phyloP scores from a whole-genome alignment of 2,329 filamentous ascomycete species.

The Sclerotinia borealis region DNA sequence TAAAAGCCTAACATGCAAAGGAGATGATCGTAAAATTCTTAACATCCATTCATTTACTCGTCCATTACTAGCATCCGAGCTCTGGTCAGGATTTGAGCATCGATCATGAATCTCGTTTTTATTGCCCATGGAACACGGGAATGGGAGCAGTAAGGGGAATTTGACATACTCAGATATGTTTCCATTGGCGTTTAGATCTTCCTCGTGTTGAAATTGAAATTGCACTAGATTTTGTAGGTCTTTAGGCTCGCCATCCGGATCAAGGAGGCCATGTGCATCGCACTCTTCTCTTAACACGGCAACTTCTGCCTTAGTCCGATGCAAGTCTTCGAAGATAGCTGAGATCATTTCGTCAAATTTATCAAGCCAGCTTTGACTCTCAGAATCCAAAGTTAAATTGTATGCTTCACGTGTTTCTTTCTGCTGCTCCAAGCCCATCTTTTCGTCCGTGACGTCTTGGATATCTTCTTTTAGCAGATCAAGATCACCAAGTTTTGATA shows the following conservation, averaged over 20 bases:
- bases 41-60: slow-evolving; percentile 24
- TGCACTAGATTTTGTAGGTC: slow-evolving; percentile 16
- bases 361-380: slow-evolving; percentile 21
- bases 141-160: slow-evolving; percentile 22
- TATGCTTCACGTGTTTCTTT: slow-evolving; percentile 6
- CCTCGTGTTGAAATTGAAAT: slow-evolving; percentile 9
- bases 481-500: slow-evolving; percentile 19
- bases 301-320: slow-evolving; percentile 9
- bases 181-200: slow-evolving; percentile 6
- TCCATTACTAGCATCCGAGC: slow-evolving; percentile 3
- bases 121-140: background rate
- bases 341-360: slow-evolving; percentile 7
- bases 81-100: background rate
- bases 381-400: slow-evolving; percentile 7
- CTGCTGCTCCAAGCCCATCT: slow-evolving; percentile 13
- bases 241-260: slow-evolving; percentile 22
- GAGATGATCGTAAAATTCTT: slow-evolving; percentile 15
- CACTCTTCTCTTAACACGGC: slow-evolving; percentile 16
- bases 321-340: slow-evolving; percentile 13
- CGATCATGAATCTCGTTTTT: background rate
- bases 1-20: slow-evolving; percentile 20
- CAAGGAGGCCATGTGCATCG: slow-evolving; percentile 18
- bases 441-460: slow-evolving; percentile 16
- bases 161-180: slow-evolving; percentile 21
- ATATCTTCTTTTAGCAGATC: slow-evolving; percentile 21